Evolutionary conservation across 2,329 filamentous ascomycete genomes (phyloP), one percentile per base, ranked within the genome.

Genomic region (Colletotrichum endophyticum): DNA sequence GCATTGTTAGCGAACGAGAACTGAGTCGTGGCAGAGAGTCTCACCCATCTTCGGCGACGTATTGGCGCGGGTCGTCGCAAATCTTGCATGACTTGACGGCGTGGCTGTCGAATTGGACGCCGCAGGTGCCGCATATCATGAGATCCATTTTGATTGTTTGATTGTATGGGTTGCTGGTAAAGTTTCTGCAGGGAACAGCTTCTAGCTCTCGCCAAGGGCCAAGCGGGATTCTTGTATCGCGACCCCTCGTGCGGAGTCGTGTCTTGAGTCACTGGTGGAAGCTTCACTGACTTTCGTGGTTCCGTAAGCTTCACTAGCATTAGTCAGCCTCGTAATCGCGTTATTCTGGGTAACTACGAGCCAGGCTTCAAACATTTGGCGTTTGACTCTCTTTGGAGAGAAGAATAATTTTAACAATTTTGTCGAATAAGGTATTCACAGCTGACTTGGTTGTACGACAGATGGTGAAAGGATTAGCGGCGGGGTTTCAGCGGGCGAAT

Each of bases 1-100:
- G 19, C 39, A 12, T 49, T 49, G 19, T 49, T 6, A 49, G 19
- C 5, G 32, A 34, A 13, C 12, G 32, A 34, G 13, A 1, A 34
- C 32, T 34, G 32, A 34, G 1, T 34, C 32, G 32, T 34, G 1
- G 13, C 13, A 34, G 32, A 34, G 32, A 34, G 13, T 34, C 32
- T 74, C 25, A 77, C 75, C 75, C 75, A 2, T 63, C 72, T 34
- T 66, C 59, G 0, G 93, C 93, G 0, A 94, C 92, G 81, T 90
- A 95, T 84, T 95, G 94, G 6, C 94, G 90, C 1, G 93, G 88
- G 82, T 95, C 94, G 82, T 95, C 93, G 84, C 94, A 96, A 78
- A 95, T 94, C 74, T 90, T 89, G 84, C 94, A 95, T 6, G 87
- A 89, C 70, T 85, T 88, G 59, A 92, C 85, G 32, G 87, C 80